These are phyloP conservation scores for Barnettozyma sp. DNA, from an alignment of 805 yeast genomes.

Conservation along the genomic window DNA sequence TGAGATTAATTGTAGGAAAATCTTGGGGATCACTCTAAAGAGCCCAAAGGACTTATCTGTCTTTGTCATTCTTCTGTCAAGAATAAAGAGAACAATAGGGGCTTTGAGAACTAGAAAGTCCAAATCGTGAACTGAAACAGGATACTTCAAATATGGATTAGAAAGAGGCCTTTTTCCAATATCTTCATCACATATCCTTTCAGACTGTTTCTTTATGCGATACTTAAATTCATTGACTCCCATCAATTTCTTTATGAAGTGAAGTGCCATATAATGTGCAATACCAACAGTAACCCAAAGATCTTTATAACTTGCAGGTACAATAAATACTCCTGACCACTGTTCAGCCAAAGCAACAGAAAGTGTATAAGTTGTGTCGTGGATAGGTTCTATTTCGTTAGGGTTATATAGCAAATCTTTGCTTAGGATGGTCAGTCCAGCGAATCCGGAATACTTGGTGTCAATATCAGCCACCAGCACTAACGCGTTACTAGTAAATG, in stretches of 20 bases:
- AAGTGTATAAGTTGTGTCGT: constrained; percentile 57
- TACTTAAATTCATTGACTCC: constrained; percentile 81
- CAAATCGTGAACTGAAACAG: constrained; percentile 55
- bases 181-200: constrained; percentile 65
- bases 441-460: constrained; percentile 51
- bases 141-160: constrained; percentile 55
- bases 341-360: constrained; percentile 74
- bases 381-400: constrained; percentile 70
- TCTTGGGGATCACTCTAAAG: constrained; percentile 83
- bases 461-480: constrained; percentile 61
- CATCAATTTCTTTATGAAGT: constrained; percentile 61
- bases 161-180: constrained; percentile 80
- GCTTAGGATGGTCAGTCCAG: constrained; percentile 61
- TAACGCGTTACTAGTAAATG: constrained; percentile 75
- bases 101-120: constrained; percentile 71
- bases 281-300: constrained; percentile 88
- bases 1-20: constrained; percentile 91
- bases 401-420: constrained; percentile 65
- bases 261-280: constrained; percentile 72
- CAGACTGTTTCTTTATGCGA: constrained; percentile 56
- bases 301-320: constrained; percentile 73
- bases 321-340: constrained; percentile 90
- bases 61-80: constrained; percentile 91
- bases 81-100: constrained; percentile 74
- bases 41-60: constrained; percentile 92